Evolutionary conservation across 169 alveolate genomes (phyloP), one percentile per base, ranked within the genome.

Genomic region (Eimeria acervulina): DNA sequence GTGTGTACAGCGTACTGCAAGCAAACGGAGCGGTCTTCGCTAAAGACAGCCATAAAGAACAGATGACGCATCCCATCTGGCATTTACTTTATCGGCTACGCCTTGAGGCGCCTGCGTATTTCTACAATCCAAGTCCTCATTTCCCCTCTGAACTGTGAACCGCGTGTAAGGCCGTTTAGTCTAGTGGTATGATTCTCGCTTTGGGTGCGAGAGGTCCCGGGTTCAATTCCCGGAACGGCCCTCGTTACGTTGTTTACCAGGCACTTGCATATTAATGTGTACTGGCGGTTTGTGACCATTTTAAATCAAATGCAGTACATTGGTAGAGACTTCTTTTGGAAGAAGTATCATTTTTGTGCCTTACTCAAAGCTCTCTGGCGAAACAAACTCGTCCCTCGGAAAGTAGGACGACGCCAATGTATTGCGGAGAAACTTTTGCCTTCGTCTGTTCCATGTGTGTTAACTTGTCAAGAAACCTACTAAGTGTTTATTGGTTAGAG

Each of bases 171-270:
- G 59, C 59, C 59, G 59, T 1, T 0, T 51, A 51, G 2, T 17
- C 96, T 81, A 93, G 96, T 91, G 95, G 90, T 91, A 91, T 91
- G 95, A 74, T 91, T 91, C 95, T 51, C 21, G 91, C 95, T 92
- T 76, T 76, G 95, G 95, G 95, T 76, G 92, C 95, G 95, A 78
- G 95, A 59, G 92, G 85, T 92, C 95, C 95, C 95, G 96, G 96
- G 96, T 83, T 83, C 96, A 93, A 93, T 93, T 93, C 96, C 96
- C 96, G 89, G 96, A 93, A 81, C 94, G 80, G 94, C 94, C 96
- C 96, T 21, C 2, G n/a, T n/a, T n/a, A n/a, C n/a, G n/a, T 26
- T 59, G 2, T 51, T 1, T 51, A 21, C 42, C 26, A 31, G 17
- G 17, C 31, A 7, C 8, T 0, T 51, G 74, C 31, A 7, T 1